phyloP scores from a whole-genome alignment of 139 green algal genomes.

The Coelastrella sp. region DNA sequence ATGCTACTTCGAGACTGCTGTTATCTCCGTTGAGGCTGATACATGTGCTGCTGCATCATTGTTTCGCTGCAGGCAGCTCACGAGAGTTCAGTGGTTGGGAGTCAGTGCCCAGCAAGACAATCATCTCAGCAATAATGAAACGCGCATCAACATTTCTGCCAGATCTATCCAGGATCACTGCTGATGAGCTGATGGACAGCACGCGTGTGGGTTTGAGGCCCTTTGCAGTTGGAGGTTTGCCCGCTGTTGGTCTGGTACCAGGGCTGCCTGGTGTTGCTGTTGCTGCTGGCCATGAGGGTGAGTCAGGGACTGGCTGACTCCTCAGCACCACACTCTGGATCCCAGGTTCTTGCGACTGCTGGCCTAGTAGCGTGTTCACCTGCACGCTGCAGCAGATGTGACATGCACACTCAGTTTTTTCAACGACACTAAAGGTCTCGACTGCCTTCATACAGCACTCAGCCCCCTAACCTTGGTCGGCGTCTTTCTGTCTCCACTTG shows the following conservation, averaged over 20 bases:
- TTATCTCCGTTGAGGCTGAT: too few species aligned
- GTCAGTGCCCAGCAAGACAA: constrained; percentile 5
- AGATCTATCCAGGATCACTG: constrained; percentile 35
- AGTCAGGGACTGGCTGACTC: background rate
- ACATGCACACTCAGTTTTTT: too few species aligned
- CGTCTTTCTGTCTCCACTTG: too few species aligned
- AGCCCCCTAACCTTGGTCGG: background rate
- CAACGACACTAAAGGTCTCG: too few species aligned
- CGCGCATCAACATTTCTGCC: constrained; percentile 74
- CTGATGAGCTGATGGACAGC: constrained; percentile 1
- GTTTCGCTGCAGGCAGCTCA: constrained; percentile 57
- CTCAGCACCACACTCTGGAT: too few species aligned
- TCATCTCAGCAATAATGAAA: constrained; percentile 75
- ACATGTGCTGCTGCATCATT: background rate
- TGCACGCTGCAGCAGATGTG: background rate
- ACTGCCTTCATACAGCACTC: too few species aligned
- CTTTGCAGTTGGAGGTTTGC: constrained; percentile 65
- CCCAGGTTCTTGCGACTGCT: too few species aligned
- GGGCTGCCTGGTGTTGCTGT: constrained; percentile 68
- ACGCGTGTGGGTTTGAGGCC: constrained; percentile 75
- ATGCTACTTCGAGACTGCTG: too few species aligned
- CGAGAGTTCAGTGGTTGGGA: constrained; percentile 75
- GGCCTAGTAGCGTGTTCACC: background rate
- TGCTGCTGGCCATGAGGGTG: constrained; percentile 82
- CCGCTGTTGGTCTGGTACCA: constrained; percentile 69